Evolutionary conservation across 1,139 yeast species (phyloP), one percentile per base, ranked within the genome.

Genomic region (Saccharomyces hybrid): DNA sequence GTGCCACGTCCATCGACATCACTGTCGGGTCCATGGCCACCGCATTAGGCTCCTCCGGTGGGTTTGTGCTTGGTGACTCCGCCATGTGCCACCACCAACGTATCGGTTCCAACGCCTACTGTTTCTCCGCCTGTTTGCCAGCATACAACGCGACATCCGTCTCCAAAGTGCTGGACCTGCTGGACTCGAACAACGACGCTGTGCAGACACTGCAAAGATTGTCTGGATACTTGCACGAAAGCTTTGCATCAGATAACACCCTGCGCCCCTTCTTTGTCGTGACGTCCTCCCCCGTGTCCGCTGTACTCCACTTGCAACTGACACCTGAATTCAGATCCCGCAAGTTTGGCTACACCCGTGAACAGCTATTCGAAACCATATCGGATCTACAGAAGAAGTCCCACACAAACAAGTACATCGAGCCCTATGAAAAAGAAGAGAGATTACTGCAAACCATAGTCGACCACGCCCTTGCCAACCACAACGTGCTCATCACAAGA

Each of bases 81-180:
- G 85, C 86, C 56, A 88, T 93, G 91, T 83, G 91, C 48, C 87
- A 85, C 63, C 97, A 93, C 72, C 99, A 95, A 77, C 83, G 95
- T 68, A 86, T 91, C 65, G 88, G 90, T 32, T 88, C 96, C 8
- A 78, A 80, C 62, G 97, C 97, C 2, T 93, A 89, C 68, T 95
- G 95, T 57, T 93, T 89, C 68, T 86, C 96, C 67, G 99, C 99
- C 8, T 82, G 97, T 2, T 80, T 93, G 69, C 98, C 99, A 12
- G 95, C 98, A 16, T 91, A 87, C 71, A 80, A 90, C 51, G 96
- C 96, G 1, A 80, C 78, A 56, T 84, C 84, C n/a, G 81, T 85
- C 0, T 79, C 88, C 1, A 79, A 79, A 53, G 84, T 84, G 2
- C 75, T 90, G 51, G 70, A 75, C 9, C 62, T 77, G 32, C 72